Evolutionary conservation across 306 rosid genomes (phyloP).

Genomic region (Notholithocarpus densiflorus): DNA sequence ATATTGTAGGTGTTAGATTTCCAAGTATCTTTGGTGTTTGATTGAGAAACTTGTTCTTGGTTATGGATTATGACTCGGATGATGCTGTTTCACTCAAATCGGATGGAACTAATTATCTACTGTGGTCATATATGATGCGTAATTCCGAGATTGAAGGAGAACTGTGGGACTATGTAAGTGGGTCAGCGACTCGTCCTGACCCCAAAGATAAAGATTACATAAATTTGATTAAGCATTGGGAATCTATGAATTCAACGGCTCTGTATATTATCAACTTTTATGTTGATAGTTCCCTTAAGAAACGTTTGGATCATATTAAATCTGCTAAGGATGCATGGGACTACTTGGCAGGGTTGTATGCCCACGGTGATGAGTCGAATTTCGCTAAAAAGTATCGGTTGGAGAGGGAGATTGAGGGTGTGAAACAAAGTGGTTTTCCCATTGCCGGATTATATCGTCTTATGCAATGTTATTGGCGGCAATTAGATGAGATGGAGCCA

Average conservation of each 20-base stretch:
- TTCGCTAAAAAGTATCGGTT: neutral
- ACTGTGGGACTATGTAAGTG: neutral
- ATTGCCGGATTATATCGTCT: neutral
- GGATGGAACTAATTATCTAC: neutral
- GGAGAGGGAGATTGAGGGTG: constrained; percentile 1
- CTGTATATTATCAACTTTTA: neutral
- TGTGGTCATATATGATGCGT: neutral
- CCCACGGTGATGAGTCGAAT: neutral
- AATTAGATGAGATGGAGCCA: neutral
- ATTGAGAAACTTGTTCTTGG: neutral
- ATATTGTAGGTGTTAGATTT: neutral
- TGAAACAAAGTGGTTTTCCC: neutral
- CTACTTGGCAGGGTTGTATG: neutral
- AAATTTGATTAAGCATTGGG: neutral
- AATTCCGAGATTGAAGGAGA: neutral
- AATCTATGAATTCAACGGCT: neutral
- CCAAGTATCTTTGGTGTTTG: neutral
- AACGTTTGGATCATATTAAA: neutral
- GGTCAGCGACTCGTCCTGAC: neutral
- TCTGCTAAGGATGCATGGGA: neutral
- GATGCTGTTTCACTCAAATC: neutral
- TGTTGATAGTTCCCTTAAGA: neutral
- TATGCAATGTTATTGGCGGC: neutral
- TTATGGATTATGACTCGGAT: neutral
- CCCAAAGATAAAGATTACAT: neutral